Evolutionary conservation across 202 grass and related monocot genomes (phyloP), one percentile per base, ranked within the genome.

Genomic region (Elaeis oleifera): DNA sequence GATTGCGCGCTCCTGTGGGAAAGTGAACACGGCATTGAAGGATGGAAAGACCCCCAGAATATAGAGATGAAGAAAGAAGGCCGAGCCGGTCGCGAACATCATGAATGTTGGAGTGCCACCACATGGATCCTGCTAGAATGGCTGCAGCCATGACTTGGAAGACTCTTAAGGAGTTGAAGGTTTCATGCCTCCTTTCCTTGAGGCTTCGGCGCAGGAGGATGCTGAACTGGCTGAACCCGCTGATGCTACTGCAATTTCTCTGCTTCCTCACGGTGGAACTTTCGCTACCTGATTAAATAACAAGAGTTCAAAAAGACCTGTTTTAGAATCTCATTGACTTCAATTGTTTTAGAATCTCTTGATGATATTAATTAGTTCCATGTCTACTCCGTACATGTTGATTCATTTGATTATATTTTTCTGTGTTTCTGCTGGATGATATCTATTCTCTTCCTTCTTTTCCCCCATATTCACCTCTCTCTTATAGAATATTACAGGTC

Each of bases 21-120:
- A 94, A 0, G 94, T 82, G 80, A 99, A 99, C 0, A 99, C 94
- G 16, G 85, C 75, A 74, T 99, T 94, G 85, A 99, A 99, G 60
- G 88, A 94, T 18, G 94, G 78, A 70, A 94, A 99, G 49, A 99
- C 94, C 1, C 94, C 94, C 94, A 99, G 78, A 99, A 99, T 73
- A 99, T 99, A 83, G 88, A 87, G 48, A 94, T 68, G 88, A 99
- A 99, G 76, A 99, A 99, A 99, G 88, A 7, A 99, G 88, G 9
- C 94, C 94, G 5, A 99, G 80, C 1, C 94, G 80, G 77, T 99
- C 94, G 18, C 76, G 65, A 50, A 89, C 76, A 25, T 68, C 68
- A 4, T 13, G 1, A 16, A 84, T 64, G 50, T 74, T 84, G 16
- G 94, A 99, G 1, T 78, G 94, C 88, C 89, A 99, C 94, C 94